Evolutionary conservation across 495 filamentous ascomycete species (phyloP), one percentile per base, ranked within the genome.

Genomic region (Aspergillus ellipticus): DNA sequence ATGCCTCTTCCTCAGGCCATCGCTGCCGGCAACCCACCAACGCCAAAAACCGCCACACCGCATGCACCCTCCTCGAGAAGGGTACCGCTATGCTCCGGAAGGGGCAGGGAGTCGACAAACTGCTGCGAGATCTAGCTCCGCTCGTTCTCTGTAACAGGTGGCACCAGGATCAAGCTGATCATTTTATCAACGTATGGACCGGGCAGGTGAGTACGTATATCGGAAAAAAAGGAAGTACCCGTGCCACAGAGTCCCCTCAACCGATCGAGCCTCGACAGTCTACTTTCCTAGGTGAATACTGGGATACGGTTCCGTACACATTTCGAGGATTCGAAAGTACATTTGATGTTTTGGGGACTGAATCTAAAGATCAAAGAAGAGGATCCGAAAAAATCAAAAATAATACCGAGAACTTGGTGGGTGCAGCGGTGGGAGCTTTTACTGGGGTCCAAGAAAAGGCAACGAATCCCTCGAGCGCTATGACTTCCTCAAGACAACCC

Each of bases 71-170:
- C 21, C 64, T 72, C 0, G 48, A 61, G 6, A 13, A 62, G n/a
- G 69, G 56, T 1, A 68, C 55, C 11, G 26, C 56, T n/a, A 16
- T 53, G 4, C 49, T 70, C 49, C 52, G 46, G 9, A 52, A 42
- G 1, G 66, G 67, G 24, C 17, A 43, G 2, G 20, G 19, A 9
- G 63, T 70, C 39, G 35, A 66, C 41, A 21, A 28, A 2, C 41
- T 67, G 3, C 53, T 72, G 1, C 41, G 64, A 22, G 42, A 64
- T 20, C 26, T 72, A 4, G 69, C 69, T 35, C 62, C 60, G 15
- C 29, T 62, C 39, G 60, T 67, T 24, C 59, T 70, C 21, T 70
- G 69, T 43, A 62, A 26, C 9, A 22, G 54, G 2, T 64, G 47
- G 10, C 69, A 72, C 42, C 65, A 67, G 39, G n/a, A 15, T 7